These are phyloP conservation scores for Talaromyces sp. DNA, from an alignment of 2,329 filamentous ascomycete species.

Conservation along the genomic window DNA sequence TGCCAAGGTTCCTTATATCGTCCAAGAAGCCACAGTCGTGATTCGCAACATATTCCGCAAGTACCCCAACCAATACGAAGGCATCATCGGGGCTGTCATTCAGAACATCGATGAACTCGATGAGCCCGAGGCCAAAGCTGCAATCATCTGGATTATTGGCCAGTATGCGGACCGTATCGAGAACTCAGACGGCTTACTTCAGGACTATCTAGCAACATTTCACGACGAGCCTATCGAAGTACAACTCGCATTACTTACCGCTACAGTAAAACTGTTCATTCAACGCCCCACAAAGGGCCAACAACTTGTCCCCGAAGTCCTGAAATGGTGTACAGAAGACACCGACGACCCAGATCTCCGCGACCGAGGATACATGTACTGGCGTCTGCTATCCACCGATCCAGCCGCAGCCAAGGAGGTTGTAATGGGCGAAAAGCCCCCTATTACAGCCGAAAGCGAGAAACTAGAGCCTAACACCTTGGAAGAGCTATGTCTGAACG, in stretches of 20 bases:
- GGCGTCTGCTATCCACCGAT: conserved; percentile 90
- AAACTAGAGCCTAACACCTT: conserved; percentile 86
- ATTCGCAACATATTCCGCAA: conserved; percentile 99
- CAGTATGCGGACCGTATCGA: conserved; percentile 97
- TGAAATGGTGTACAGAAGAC: conserved; percentile 98
- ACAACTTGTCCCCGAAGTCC: conserved; percentile 84
- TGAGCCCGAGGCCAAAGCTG: conserved; percentile 95
- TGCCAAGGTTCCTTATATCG: conserved; percentile 98
- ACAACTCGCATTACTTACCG: conserved; percentile 88
- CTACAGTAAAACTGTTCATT: conserved; percentile 97
- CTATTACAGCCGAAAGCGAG: conserved; percentile 94
- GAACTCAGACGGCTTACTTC: conserved; percentile 87
- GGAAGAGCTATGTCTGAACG: conserved; percentile 95
- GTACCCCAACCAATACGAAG: conserved; percentile 98
- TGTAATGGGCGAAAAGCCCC: conserved; percentile 96
- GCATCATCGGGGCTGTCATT: conserved; percentile 92
- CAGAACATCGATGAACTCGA: conserved; percentile 95
- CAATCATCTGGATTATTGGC: conserved; percentile 99
- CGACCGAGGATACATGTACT: conserved; percentile 98
- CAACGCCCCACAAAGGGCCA: conserved; percentile 93
- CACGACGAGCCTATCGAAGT: conserved; percentile 94
- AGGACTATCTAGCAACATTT: conserved; percentile 94
- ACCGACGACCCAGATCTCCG: conserved; percentile 98
- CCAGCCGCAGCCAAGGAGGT: conserved; percentile 81
- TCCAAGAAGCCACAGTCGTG: conserved; percentile 97